Evolutionary conservation across 2,329 filamentous ascomycete genomes (phyloP).

Genomic region (Fusarium avenaceum): DNA sequence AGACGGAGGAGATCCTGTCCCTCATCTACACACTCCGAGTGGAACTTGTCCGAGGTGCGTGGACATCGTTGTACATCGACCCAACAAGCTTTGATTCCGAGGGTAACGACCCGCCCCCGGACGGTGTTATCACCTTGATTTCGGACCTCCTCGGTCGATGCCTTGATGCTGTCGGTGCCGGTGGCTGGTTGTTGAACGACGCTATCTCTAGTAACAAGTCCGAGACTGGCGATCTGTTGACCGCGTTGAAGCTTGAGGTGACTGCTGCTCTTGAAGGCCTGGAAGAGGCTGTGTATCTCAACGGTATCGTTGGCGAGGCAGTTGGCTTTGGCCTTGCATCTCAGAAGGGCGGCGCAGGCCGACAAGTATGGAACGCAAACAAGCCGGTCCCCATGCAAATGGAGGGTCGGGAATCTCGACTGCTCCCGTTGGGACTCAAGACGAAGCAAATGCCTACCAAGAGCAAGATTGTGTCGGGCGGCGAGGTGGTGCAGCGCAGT

Average conservation of each 20-base stretch:
- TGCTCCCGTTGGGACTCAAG: conserved; percentile 82
- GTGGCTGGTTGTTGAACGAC: conserved; percentile 79
- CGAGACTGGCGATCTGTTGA: conserved; percentile 73
- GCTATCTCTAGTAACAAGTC: conserved; percentile 64
- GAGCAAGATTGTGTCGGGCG: conserved; percentile 74
- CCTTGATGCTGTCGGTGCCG: conserved; percentile 80
- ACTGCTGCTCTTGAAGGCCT: conserved; percentile 79
- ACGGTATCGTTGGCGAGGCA: conserved; percentile 74
- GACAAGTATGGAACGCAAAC: conserved; percentile 51
- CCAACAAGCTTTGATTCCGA: conserved; percentile 62
- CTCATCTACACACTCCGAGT: conserved; percentile 80
- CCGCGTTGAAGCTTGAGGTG: conserved; percentile 76
- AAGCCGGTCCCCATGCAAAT: conserved; percentile 61
- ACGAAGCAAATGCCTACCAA: conserved; percentile 63
- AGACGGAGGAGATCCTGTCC: conserved; percentile 76
- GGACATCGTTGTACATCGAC: conserved; percentile 80
- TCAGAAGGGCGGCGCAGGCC: conserved; percentile 51
- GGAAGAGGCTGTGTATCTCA: conserved; percentile 75
- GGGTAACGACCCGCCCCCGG: conserved; percentile 64
- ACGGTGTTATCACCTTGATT: conserved; percentile 78
- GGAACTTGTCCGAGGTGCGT: conserved; percentile 80
- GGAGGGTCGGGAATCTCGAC: conserved; percentile 60
- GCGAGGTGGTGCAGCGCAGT: conserved; percentile 78
- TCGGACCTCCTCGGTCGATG: conserved; percentile 79
- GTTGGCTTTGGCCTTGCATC: conserved; percentile 68